These are phyloP conservation scores for Oryza coarctata DNA, from an alignment of 176 grass and related monocot genomes.

Conservation along the genomic window DNA sequence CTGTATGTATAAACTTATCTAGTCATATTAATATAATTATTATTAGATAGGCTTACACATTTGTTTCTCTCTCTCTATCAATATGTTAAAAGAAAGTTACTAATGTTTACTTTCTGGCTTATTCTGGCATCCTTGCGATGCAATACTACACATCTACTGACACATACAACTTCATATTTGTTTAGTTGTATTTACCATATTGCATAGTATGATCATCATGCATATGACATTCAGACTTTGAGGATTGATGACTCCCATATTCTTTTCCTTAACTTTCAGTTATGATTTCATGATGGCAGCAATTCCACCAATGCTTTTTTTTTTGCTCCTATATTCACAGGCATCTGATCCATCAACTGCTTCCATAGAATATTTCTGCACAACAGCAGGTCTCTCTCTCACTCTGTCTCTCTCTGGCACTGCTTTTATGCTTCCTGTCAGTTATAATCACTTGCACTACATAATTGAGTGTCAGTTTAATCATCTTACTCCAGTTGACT, in stretches of 20 bases:
- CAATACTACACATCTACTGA: not conserved
- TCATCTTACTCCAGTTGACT: not conserved
- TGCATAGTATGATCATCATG: not conserved
- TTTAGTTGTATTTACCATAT: not conserved
- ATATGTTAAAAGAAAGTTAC: not conserved
- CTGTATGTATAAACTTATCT: slow-evolving; percentile 55
- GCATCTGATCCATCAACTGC: slow-evolving; percentile 80
- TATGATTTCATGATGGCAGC: not conserved
- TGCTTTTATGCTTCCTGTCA: not conserved
- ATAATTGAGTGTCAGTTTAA: not conserved
- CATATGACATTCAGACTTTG: not conserved
- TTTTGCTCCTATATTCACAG: slow-evolving; percentile 38
- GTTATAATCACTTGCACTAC: not conserved
- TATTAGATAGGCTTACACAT: slow-evolving; percentile 6
- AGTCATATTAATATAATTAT: slow-evolving; percentile 20
- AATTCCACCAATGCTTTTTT: slow-evolving; percentile 5
- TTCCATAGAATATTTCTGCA: slow-evolving; percentile 90
- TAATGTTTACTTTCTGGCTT: not conserved
- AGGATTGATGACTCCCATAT: not conserved
- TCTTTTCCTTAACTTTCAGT: not conserved
- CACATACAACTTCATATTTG: not conserved
- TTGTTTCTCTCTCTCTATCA: slow-evolving; percentile 20
- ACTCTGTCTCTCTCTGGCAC: not conserved
- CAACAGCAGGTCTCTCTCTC: slow-evolving; percentile 64
- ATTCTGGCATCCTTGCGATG: not conserved